phyloP scores from a whole-genome alignment of 371 early-diverging fungal genomes.

The Ordospora colligata region DNA sequence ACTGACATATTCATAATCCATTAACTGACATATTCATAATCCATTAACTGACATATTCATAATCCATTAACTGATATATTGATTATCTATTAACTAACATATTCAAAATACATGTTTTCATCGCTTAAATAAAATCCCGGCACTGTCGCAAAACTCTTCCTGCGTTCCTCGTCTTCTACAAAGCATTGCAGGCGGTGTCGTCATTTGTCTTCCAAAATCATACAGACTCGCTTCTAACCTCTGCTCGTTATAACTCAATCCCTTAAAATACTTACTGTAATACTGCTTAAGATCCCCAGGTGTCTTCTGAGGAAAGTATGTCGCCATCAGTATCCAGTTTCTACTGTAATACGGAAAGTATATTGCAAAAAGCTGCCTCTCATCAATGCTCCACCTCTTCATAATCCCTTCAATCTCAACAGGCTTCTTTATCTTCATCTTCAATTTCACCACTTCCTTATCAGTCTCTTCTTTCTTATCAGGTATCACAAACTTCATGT shows the following conservation, averaged over 20 bases:
- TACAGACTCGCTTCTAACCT: conserved; percentile 47
- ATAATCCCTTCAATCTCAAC: neutral
- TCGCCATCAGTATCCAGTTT: conserved; percentile 49
- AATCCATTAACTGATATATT: no score
- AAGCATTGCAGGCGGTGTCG: neutral
- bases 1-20: no score
- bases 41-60: no score
- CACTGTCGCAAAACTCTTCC: conserved; percentile 14
- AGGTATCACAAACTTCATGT: conserved; percentile 4
- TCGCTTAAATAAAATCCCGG: conserved; percentile 38
- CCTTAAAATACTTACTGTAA: conserved; percentile 48
- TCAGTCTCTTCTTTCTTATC: neutral
- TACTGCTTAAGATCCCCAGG: conserved; percentile 50
- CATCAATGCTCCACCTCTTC: conserved; percentile 48
- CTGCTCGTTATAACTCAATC: conserved; percentile 44
- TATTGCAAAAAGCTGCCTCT: conserved; percentile 58
- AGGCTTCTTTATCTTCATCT: neutral
- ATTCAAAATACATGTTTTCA: neutral
- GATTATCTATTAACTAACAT: no score
- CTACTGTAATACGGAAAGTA: conserved; percentile 55
- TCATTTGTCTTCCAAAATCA: conserved; percentile 1
- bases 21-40: no score
- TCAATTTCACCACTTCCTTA: neutral
- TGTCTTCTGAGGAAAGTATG: conserved; percentile 48
- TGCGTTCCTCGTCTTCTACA: neutral